Evolutionary conservation across 345 rosid species (phyloP).

Genomic region (Ceriops zippeliana): DNA sequence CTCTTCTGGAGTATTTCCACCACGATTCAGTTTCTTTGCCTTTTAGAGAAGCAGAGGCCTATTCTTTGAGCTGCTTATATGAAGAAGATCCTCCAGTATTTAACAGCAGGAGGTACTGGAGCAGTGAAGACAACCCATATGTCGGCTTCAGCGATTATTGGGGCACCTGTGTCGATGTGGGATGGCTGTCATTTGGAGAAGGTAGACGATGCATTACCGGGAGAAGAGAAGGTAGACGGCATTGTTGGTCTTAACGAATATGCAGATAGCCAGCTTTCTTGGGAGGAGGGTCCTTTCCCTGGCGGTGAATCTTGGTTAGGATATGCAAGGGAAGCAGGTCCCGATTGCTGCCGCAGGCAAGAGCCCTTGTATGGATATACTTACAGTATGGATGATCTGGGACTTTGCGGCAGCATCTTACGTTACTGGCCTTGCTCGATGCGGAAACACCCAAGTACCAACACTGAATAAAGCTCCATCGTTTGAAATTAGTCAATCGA

Average conservation of each 20-base stretch:
- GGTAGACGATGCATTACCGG: constrained; percentile 11
- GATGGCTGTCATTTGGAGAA: not conserved
- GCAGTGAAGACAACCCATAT: constrained; percentile 5
- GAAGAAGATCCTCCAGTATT: constrained; percentile 12
- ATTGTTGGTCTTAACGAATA: constrained; percentile 7
- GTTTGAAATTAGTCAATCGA: not conserved
- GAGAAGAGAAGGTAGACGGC: constrained; percentile 14
- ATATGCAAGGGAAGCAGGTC: constrained; percentile 6
- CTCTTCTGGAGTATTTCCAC: constrained; percentile 4
- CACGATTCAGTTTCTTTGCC: not conserved
- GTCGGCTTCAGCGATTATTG: constrained; percentile 3
- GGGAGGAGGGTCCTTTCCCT: constrained; percentile 11
- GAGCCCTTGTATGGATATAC: constrained; percentile 4
- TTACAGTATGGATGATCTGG: constrained; percentile 14
- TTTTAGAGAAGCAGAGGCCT: constrained; percentile 11
- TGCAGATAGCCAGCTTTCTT: constrained; percentile 14
- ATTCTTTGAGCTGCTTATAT: not conserved
- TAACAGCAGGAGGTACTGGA: constrained; percentile 16
- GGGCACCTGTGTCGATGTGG: not conserved
- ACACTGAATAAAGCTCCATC: not conserved
- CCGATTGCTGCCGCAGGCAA: not conserved
- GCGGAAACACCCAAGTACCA: constrained; percentile 4
- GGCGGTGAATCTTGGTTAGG: constrained; percentile 27
- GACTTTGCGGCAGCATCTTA: constrained; percentile 23
- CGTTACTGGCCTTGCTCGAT: constrained; percentile 43